Conservation (phyloP, 164 flowering plant species). For the Chimonanthus salicifolius region DNA sequence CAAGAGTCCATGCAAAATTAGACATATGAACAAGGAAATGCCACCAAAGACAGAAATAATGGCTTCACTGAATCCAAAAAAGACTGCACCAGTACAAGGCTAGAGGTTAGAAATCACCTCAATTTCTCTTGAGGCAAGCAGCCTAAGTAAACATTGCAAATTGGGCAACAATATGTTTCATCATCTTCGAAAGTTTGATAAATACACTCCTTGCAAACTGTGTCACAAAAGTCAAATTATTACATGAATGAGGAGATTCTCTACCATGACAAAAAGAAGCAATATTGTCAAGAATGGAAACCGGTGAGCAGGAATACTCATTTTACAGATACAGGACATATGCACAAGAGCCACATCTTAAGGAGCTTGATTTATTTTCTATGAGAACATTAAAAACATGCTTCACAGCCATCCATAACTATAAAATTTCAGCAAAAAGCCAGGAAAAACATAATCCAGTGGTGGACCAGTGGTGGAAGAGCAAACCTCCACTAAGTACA, state of each 20-base stretch:
- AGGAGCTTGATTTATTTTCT: background rate
- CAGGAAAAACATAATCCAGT: no score
- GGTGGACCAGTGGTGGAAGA: no score
- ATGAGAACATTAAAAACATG: background rate
- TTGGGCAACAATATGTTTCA: constrained; percentile 16
- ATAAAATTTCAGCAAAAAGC: no score
- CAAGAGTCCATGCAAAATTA: background rate
- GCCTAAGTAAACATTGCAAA: constrained; percentile 19
- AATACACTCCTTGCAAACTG: constrained; percentile 25
- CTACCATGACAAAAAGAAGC: no score
- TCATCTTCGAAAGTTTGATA: constrained; percentile 18
- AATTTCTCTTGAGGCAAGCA: constrained; percentile 14
- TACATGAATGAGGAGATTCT: no score
- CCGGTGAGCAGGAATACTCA: background rate
- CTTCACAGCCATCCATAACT: background rate
- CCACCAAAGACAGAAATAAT: background rate
- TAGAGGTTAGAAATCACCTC: constrained; percentile 10
- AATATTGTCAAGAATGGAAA: background rate
- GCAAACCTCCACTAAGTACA: no score
- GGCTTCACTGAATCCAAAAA: background rate
- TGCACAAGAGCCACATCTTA: background rate
- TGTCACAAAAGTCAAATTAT: background rate
- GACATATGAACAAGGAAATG: background rate
- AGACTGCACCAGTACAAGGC: background rate
- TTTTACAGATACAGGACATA: background rate